Base-by-base conservation (phyloP, 2,329 filamentous ascomycete species). In the Fusarium tricinctum region DNA sequence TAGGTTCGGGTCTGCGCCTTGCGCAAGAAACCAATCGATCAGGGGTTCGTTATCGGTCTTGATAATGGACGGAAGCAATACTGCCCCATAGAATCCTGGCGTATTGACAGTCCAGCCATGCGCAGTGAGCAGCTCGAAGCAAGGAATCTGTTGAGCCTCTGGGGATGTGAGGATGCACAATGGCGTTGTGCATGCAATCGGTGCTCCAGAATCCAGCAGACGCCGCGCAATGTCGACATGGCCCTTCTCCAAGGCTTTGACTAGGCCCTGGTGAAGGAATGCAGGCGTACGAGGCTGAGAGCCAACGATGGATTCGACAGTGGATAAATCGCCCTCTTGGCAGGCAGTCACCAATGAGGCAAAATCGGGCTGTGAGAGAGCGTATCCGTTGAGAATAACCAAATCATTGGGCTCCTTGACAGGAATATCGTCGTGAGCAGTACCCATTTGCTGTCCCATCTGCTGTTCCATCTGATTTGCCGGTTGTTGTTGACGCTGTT, bases 1-100 rank as follows among this genome's bases (percentile, higher is more conserved):
- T 4, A 73, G 30, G 28, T 73, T 72, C 4, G 71, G 63, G 40
- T 73, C 47, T 23, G 70, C 70, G 3, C 63, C 63, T 4, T 69
- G 57, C 9, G 48, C 38, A 0, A 73, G 63, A n/a, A 73, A 73
- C 70, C 71, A 73, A 10, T 58, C 32, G 8, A 73, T 43, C 4
- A 73, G 55, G 8, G 6, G 4, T 17, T 23, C 39, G 3, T 71
- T 48, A 3, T 54, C 38, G 4, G 12, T 7, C 6, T 17, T n/a
- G 3, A 73, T 47, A 13, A 71, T 23, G 3, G 26, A 38, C 0
- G 63, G 63, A 5, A 73, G 70, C 0, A 71, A 19, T 2, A 64
- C 57, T 5, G 58, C 62, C 1, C 67, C 69, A 26, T 70, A 70
- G 19, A 42, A 59, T 0, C 67, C 53, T 1, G 59, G 63, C 0